Evolutionary conservation across 805 yeast genomes (phyloP).

Genomic region (Zygosaccharomyces pseudorouxii): DNA sequence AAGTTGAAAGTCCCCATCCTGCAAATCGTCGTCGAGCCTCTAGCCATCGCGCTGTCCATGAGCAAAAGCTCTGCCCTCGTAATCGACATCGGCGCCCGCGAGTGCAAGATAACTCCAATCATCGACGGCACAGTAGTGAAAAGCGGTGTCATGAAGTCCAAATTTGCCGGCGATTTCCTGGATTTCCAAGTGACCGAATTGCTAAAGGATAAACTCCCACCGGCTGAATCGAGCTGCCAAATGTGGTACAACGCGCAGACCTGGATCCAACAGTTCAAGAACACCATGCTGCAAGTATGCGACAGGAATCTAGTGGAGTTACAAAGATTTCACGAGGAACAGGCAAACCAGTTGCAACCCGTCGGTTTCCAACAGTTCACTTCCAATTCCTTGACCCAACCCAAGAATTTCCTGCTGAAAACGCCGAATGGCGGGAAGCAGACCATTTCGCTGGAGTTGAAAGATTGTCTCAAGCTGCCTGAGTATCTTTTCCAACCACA

Average conservation of each 20-base stretch:
- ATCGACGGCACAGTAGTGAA: constrained; percentile 66
- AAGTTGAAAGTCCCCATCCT: constrained; percentile 70
- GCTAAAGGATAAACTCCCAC: constrained; percentile 1
- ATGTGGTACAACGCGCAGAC: constrained; percentile 28
- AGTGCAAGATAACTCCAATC: constrained; percentile 69
- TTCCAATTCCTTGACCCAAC: constrained; percentile 20
- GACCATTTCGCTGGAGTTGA: constrained; percentile 24
- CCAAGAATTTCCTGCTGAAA: constrained; percentile 22
- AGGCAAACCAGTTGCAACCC: constrained; percentile 23
- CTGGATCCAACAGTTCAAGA: constrained; percentile 33
- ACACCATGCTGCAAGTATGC: constrained; percentile 29
- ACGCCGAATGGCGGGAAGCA: constrained; percentile 5
- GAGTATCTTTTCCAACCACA: constrained; percentile 32
- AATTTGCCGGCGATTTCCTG: constrained; percentile 81
- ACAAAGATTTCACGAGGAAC: constrained; percentile 25
- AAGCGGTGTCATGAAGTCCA: constrained; percentile 61
- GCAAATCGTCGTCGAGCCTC: constrained; percentile 68
- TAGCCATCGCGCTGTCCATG: constrained; percentile 71
- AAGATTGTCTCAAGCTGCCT: constrained; percentile 25
- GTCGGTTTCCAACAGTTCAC: constrained; percentile 12
- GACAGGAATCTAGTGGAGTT: constrained; percentile 26
- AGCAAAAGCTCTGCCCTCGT: constrained; percentile 77
- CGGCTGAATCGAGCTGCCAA: constrained; percentile 12
- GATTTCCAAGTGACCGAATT: constrained; percentile 48
- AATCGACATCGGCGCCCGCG: constrained; percentile 71